Evolutionary conservation across 371 early-diverging fungal genomes (phyloP), one percentile per base, ranked within the genome.

Genomic region (Lichtheimia ramosa): DNA sequence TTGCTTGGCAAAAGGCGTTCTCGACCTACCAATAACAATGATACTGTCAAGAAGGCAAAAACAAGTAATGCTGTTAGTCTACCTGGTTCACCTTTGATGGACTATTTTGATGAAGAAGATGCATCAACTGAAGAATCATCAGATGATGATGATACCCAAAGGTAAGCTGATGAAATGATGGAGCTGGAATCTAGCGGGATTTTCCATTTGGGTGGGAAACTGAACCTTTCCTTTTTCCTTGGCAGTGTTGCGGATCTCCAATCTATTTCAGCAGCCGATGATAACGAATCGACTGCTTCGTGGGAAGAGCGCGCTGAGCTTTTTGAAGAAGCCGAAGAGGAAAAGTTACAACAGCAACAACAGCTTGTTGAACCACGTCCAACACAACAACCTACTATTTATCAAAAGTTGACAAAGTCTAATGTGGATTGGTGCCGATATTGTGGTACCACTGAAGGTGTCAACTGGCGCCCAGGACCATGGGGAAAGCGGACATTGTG

Each of bases 401-500:
- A 83, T 67, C 83, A 92, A 71, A 74, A 75, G 42, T 72, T 89
- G 53, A 84, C 87, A 21, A 75, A 85, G 63, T 76, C 77, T 6
- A 84, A 82, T 52, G 69, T 90, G 58, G 89, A 93, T 70, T 95
- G 95, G 95, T 95, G 95, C 73, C 87, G 94, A 48, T 95, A 95
- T 65, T 95, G 95, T 66, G 95, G 95, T 48, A 93, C 93, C 1
- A 95, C 95, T 3, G 92, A 94, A 74, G 90, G 90, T 48, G 91
- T 92, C 56, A 94, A 93, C 74, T 95, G 94, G 92, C 84, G 94
- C 46, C 95, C 94, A 21, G 95, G 95, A 2, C 95, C 95, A 39
- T 95, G 95, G 95, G 95, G 95, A 34, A 93, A 94, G 75, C 88
- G 93, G 50, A 94, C 95, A 2, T 81, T 95, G 54, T 95, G 95